Base-by-base conservation (phyloP, 2,329 filamentous ascomycete species). In the Pyrenochaeta sp. region DNA sequence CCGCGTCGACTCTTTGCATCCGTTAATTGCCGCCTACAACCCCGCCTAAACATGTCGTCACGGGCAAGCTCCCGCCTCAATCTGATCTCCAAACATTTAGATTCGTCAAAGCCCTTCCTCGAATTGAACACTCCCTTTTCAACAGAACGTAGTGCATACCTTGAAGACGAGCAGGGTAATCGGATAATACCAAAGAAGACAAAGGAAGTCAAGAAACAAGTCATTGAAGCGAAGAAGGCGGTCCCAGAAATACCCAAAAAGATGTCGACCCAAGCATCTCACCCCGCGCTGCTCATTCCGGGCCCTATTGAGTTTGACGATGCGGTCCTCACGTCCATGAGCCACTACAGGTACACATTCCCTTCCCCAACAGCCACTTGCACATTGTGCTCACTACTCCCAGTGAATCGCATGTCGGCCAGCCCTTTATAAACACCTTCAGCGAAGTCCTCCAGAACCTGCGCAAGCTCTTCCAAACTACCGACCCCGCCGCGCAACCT, bases 301-400 rank as follows among this genome's bases (percentile, higher is more conserved):
- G 95, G 95, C 61, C 95, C 95, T 72, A 96, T 98, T 77, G 94
- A 98, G 81, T 97, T 97, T 74, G 94, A 97, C 76, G 94, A 98
- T 94, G 92, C 88, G 42, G 94, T 98, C 56, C 87, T 97, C 46
- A 86, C 93, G 77, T 91, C 92, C 57, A 97, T 97, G 94, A 89
- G 90, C 82, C 92, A 97, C 79, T 96, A 90, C 81, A 94, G 90
- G 90, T 92, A 81, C 37, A 43, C 7, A 5, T 6, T 11, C 4
- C 10, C 10, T 11, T 29, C 32, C 15, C 2, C 23, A 29, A 42
- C 4, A 18, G 4, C 37, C 39, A 32, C 54, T 15, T 18, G 7
- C 29, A n/a, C 11, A 7, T 10, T 9, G 20, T 35, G 23, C 51
- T 64, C 31, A 65, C 36, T 43, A 4, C 12, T 9, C 29, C 2